phyloP scores from a whole-genome alignment of 306 rosid genomes.

The Begonia loranthoides region DNA sequence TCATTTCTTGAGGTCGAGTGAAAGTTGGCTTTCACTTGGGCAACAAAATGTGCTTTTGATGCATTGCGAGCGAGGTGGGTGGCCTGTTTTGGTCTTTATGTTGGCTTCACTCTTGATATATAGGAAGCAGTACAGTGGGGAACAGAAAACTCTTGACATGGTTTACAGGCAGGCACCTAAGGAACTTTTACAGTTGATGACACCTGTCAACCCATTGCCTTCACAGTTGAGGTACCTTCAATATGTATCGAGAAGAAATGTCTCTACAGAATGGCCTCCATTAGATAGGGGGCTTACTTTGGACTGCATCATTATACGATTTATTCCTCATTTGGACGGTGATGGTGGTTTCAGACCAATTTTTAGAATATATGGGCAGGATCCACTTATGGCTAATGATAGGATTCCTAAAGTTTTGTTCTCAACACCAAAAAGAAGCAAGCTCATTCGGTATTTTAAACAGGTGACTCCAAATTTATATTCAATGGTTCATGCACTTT shows the following conservation, averaged over 20 bases:
- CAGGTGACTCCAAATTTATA: slow-evolving; percentile 37
- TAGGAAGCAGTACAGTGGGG: slow-evolving; percentile 68
- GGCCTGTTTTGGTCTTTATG: slow-evolving; percentile 93
- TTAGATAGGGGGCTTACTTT: slow-evolving; percentile 79
- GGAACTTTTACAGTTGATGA: slow-evolving; percentile 87
- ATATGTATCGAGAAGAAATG: slow-evolving; percentile 85
- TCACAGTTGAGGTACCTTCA: slow-evolving; percentile 93
- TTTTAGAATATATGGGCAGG: slow-evolving; percentile 89
- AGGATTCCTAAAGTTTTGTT: slow-evolving; percentile 78
- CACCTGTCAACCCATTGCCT: slow-evolving; percentile 83
- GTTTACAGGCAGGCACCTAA: slow-evolving; percentile 85
- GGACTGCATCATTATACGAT: slow-evolving; percentile 73
- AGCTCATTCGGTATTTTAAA: slow-evolving; percentile 61
- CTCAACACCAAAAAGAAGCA: slow-evolving; percentile 84
- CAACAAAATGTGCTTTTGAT: slow-evolving; percentile 69
- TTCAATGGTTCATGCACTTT: not conserved
- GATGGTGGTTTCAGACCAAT: slow-evolving; percentile 90
- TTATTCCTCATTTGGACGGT: slow-evolving; percentile 68
- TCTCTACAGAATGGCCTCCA: slow-evolving; percentile 92
- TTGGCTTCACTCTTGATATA: slow-evolving; percentile 85
- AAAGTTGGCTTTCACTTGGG: slow-evolving; percentile 87
- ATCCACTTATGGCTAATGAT: slow-evolving; percentile 80
- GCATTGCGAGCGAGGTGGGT: slow-evolving; percentile 94
- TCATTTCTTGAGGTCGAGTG: slow-evolving; percentile 90
- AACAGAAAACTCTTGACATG: slow-evolving; percentile 87